Evolutionary conservation across 441 rosid genomes (phyloP).

Genomic region (Populus hybrid): DNA sequence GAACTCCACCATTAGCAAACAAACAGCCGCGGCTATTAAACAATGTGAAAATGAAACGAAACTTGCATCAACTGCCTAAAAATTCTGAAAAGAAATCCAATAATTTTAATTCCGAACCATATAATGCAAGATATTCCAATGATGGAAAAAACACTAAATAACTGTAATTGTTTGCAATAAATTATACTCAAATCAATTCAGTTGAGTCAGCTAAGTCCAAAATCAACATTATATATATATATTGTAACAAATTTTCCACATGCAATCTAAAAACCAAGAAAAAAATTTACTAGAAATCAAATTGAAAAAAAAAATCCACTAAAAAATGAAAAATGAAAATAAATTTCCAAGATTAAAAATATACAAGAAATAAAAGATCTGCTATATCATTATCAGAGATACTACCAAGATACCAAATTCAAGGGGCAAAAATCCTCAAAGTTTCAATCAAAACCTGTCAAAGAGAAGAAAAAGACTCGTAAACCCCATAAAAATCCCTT

Average conservation of each 20-base stretch:
- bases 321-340: neutral
- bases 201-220: neutral
- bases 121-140: neutral
- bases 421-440: neutral
- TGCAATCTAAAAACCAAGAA: no score
- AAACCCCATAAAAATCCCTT: neutral
- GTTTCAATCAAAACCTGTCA: neutral
- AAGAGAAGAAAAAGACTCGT: no score
- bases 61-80: neutral
- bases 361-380: neutral
- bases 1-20: neutral
- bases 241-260: no score
- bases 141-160: neutral
- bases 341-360: neutral
- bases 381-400: neutral
- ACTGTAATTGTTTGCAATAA: neutral
- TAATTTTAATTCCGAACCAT: neutral
- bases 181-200: neutral
- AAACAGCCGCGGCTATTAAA: neutral
- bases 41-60: neutral
- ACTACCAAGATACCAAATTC: neutral
- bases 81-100: neutral
- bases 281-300: no score
- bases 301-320: no score
- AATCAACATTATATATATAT: neutral